A percentile compares a stretch with the other conserved stretches of the same genome.
phyloP scores from a whole-genome alignment of 75 land plant genomes.

The Isoetes taiwanensis region DNA sequence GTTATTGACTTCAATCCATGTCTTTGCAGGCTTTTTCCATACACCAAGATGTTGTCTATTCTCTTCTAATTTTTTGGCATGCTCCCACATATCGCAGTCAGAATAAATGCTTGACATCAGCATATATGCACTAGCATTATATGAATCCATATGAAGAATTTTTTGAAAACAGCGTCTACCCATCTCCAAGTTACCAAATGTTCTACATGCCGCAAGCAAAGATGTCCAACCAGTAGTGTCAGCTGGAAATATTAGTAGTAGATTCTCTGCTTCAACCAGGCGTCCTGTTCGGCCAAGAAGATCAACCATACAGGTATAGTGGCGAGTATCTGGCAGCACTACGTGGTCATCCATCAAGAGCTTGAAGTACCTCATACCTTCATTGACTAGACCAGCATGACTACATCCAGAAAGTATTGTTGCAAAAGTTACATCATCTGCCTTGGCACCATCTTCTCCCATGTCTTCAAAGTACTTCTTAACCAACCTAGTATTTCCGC shows the following conservation, averaged over 20 bases:
- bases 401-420: too few relatives aligned
- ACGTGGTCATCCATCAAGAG: constrained; percentile 14
- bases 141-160: constrained; percentile 38
- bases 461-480: too few relatives aligned
- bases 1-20: constrained; percentile 32
- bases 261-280: constrained; percentile 19
- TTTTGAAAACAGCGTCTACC: constrained; percentile 21
- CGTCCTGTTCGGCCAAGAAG: constrained; percentile 31
- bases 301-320: constrained; percentile 40
- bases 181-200: constrained; percentile 18
- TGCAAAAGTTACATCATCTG: too few relatives aligned
- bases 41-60: too few relatives aligned
- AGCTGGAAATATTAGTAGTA: constrained; percentile 22
- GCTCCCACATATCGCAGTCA: background rate
- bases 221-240: constrained; percentile 21
- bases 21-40: constrained; percentile 40
- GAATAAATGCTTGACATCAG: background rate
- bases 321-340: constrained; percentile 17
- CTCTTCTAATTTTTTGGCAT: background rate
- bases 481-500: too few relatives aligned
- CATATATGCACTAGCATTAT: constrained; percentile 20
- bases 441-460: too few relatives aligned
- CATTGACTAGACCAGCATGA: constrained; percentile 39
- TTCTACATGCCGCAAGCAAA: constrained; percentile 23
- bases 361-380: constrained; percentile 13